These are phyloP conservation scores for Dichomitus squalens DNA, from an alignment of 1,284 basidiomycete species.

Conservation along the genomic window DNA sequence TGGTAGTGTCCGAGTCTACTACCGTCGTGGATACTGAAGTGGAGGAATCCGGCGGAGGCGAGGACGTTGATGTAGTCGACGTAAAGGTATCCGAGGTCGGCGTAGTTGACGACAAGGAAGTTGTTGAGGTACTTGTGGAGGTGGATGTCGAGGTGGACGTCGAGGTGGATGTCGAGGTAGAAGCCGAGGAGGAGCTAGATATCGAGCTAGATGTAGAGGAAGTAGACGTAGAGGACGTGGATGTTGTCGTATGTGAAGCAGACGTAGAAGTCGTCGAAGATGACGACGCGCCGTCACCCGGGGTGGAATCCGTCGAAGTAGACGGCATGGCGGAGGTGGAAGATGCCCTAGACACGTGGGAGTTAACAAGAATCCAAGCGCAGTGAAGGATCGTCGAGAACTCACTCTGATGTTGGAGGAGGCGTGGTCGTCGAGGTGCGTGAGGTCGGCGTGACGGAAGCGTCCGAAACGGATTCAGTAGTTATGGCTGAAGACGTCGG, in stretches of 20 bases:
- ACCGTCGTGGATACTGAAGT: conserved; percentile 9
- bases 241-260: conserved; percentile 5
- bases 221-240: conserved; percentile 18
- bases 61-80: neutral
- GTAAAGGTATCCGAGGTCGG: conserved; percentile 11
- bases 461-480: neutral
- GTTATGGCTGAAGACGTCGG: neutral
- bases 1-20: neutral
- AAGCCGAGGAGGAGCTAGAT: conserved; percentile 15
- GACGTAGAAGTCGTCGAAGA: too few species aligned
- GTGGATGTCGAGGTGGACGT: conserved; percentile 20
- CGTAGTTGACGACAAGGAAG: conserved; percentile 10
- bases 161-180: conserved; percentile 18
- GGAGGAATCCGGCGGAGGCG: conserved; percentile 9
- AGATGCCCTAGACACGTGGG: neutral
- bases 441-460: neutral
- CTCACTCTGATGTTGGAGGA: conserved; percentile 4
- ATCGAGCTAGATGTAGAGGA: too few species aligned
- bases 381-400: neutral
- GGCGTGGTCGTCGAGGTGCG: conserved; percentile 2
- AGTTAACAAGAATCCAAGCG: neutral
- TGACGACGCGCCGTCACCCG: too few species aligned
- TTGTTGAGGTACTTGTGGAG: conserved; percentile 6
- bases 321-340: conserved; percentile 6
- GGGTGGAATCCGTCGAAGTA: too few species aligned